These are phyloP conservation scores for Pleurotus pulmonarius DNA, from an alignment of 768 basidiomycete species.

Conservation along the genomic window DNA sequence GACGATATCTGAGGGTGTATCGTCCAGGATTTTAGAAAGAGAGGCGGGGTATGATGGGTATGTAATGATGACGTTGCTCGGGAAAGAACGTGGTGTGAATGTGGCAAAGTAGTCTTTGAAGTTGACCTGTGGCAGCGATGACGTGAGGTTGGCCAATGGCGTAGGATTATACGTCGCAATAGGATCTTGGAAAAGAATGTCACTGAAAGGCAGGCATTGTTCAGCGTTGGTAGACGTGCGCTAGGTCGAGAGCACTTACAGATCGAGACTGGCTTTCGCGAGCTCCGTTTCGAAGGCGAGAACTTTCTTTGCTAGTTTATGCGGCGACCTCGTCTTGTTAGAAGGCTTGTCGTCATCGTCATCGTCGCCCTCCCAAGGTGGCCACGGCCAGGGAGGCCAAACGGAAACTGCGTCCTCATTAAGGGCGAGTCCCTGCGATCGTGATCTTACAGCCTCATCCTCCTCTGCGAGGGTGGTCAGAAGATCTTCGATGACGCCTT, in stretches of 20 bases:
- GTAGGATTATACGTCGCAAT: constrained; percentile 86
- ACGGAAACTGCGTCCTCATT: constrained; percentile 38
- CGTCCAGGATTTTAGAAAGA: constrained; percentile 64
- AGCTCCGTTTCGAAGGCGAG: constrained; percentile 76
- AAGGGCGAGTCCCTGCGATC: constrained; percentile 16
- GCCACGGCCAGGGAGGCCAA: constrained; percentile 85
- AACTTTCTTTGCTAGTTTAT: constrained; percentile 64
- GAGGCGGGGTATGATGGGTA: constrained; percentile 73
- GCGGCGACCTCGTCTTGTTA: constrained; percentile 52
- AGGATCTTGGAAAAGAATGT: constrained; percentile 74
- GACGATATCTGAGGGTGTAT: constrained; percentile 64
- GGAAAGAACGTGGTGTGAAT: constrained; percentile 76
- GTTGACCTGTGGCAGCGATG: constrained; percentile 69
- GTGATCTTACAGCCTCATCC: constrained; percentile 20
- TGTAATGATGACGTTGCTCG: constrained; percentile 74
- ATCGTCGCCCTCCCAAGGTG: constrained; percentile 63
- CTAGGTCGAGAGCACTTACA: constrained; percentile 38
- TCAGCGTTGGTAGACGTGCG: not conserved
- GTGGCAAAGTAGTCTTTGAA: constrained; percentile 85
- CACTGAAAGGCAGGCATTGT: constrained; percentile 30
- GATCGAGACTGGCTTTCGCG: constrained; percentile 76
- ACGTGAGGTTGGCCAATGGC: constrained; percentile 63
- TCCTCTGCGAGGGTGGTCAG: constrained; percentile 55
- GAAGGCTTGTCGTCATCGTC: constrained; percentile 42
- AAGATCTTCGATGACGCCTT: constrained; percentile 61